phyloP scores from a whole-genome alignment of 164 flowering plant genomes.

The Vitis cinerea region DNA sequence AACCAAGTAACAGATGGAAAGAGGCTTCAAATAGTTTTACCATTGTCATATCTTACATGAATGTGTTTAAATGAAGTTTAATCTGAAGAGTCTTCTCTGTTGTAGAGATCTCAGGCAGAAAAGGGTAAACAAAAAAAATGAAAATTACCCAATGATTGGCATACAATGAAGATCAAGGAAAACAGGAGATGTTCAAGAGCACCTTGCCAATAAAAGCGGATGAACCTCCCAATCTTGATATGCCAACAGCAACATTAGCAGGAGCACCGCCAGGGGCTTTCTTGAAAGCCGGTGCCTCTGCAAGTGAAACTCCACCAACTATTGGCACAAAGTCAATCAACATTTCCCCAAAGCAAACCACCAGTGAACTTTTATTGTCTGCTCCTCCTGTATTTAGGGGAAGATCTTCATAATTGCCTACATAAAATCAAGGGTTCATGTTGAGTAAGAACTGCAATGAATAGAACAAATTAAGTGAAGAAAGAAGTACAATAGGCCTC shows the following conservation, averaged over 20 bases:
- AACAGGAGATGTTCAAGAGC: constrained; percentile 1
- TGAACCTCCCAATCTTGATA: constrained; percentile 70
- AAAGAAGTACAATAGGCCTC: too few relatives aligned
- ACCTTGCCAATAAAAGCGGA: constrained; percentile 93
- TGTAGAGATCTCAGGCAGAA: neutral
- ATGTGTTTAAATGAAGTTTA: neutral
- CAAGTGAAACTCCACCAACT: constrained; percentile 74
- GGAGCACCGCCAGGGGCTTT: constrained; percentile 96
- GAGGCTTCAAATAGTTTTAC: neutral
- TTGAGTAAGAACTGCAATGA: too few relatives aligned
- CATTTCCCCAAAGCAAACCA: constrained; percentile 91
- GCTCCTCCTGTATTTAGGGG: constrained; percentile 12
- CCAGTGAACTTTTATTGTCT: constrained; percentile 32
- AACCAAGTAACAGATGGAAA: neutral
- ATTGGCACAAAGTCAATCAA: constrained; percentile 89
- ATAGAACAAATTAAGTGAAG: too few relatives aligned
- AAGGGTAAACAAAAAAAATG: neutral
- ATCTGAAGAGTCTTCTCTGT: neutral
- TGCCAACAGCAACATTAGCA: constrained; percentile 90
- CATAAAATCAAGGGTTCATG: neutral
- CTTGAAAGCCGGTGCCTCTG: constrained; percentile 86
- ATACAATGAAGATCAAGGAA: neutral
- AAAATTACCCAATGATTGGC: neutral
- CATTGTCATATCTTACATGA: neutral
- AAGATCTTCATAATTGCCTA: constrained; percentile 23